Evolutionary conservation across 1,139 yeast genomes (phyloP).

Genomic region (Scheffersomyces insectosa): DNA sequence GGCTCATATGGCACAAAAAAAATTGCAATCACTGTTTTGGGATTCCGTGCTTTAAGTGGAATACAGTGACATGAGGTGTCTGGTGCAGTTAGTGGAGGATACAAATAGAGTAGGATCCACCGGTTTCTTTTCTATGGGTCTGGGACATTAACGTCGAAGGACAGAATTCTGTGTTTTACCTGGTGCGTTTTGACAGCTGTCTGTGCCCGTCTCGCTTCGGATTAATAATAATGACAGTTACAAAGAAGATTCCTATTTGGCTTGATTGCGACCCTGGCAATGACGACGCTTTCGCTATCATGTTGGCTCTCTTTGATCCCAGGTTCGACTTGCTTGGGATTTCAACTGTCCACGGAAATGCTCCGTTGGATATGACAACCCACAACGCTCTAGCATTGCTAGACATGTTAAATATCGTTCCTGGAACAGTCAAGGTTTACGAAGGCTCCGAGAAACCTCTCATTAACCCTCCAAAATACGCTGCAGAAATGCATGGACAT

Average conservation of each 20-base stretch:
- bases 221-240: slow-evolving; percentile 15
- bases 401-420: slow-evolving; percentile 51
- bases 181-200: no score
- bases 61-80: no score
- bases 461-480: slow-evolving; percentile 46
- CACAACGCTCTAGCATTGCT: slow-evolving; percentile 67
- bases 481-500: slow-evolving; percentile 70
- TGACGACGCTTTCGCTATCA: slow-evolving; percentile 81
- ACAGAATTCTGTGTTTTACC: no score
- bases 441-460: slow-evolving; percentile 66
- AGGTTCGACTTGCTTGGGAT: slow-evolving; percentile 65
- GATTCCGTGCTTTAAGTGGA: no score
- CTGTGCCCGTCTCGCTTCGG: not conserved
- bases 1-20: no score
- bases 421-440: slow-evolving; percentile 58
- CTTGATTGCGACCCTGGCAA: slow-evolving; percentile 95
- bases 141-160: no score
- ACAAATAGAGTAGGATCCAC: no score
- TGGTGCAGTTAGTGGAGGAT: no score
- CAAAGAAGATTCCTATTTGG: slow-evolving; percentile 62
- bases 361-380: slow-evolving; percentile 67
- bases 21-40: no score
- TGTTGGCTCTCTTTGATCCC: slow-evolving; percentile 62
- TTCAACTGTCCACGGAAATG: slow-evolving; percentile 83
- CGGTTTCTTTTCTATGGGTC: no score